Conservation (phyloP, 306 rosid species). For the Gynostemma pentaphyllum region DNA sequence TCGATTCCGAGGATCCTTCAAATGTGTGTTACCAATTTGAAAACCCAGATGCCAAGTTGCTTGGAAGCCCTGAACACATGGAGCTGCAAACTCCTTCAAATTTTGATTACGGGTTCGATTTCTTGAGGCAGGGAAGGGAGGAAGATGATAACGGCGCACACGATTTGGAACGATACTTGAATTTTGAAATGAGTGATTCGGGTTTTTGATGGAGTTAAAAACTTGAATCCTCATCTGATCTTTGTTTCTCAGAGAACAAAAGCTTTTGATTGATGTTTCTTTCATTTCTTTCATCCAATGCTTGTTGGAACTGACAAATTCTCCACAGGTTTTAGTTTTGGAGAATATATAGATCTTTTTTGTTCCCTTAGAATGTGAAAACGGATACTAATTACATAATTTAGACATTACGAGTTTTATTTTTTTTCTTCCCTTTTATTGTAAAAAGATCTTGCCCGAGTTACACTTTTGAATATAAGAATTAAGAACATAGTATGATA, state of each 20-base stretch:
- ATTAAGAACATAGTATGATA: too few species aligned
- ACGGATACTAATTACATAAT: too few species aligned
- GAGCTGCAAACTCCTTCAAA: constrained; percentile 31
- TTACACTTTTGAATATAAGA: too few species aligned
- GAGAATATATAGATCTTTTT: constrained; percentile 18
- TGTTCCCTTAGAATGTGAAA: neutral
- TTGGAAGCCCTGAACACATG: constrained; percentile 52
- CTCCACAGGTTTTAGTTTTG: constrained; percentile 41
- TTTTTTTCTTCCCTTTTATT: neutral
- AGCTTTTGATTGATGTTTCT: too few species aligned
- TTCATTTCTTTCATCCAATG: too few species aligned
- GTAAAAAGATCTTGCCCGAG: neutral
- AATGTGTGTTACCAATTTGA: constrained; percentile 32
- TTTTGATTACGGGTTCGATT: constrained; percentile 44
- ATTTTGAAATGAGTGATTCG: constrained; percentile 16
- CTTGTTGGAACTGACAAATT: constrained; percentile 21
- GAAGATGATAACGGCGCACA: constrained; percentile 21
- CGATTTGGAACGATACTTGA: constrained; percentile 20
- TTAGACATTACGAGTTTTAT: neutral
- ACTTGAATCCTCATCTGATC: too few species aligned
- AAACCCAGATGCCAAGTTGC: constrained; percentile 55
- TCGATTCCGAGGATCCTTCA: constrained; percentile 21
- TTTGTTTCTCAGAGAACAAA: too few species aligned
- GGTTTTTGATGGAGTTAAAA: constrained; percentile 5
- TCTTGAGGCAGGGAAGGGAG: constrained; percentile 35